Evolutionary conservation across 2,329 filamentous ascomycete species (phyloP), one percentile per base, ranked within the genome.

Genomic region (Fusarium verticillioides): DNA sequence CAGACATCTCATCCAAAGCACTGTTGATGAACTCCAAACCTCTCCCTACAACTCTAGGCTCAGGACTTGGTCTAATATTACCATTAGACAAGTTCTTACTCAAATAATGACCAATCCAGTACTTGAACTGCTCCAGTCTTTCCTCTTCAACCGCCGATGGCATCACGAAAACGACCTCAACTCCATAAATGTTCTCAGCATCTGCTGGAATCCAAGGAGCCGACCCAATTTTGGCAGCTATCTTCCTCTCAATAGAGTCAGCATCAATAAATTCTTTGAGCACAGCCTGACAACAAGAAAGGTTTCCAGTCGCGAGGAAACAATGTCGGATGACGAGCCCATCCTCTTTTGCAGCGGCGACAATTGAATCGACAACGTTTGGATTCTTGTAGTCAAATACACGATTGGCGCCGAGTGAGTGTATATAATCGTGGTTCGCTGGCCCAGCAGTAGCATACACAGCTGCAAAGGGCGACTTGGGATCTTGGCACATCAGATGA

Each of bases 381-480:
- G 74, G 28, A 5, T 79, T 74, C 57, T 80, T 84, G 63, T 86
- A 83, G 63, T 86, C 81, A 39, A 86, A 86, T 0, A 85, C 82
- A 16, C 79, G 80, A 42, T 84, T 78, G 5, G 82, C 81, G 2
- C 82, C 82, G 1, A 83, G 74, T 1, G 79, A 79, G 11, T 40
- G 30, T 6, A 85, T 74, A 34, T 85, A 85, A 0, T 63, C 44
- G 1, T 76, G 54, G 68, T 85, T 84, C 28, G 75, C 70, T 1
- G 64, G 9, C 0, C 84, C 80, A 0, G 84, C 79, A 2, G 83
- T 83, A 11, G 84, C 83, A 36, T 86, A 86, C 9, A 85, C 84
- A 6, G 82, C 81, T 1, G 79, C 79, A 46, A 83, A 78, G 23
- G 78, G 59, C 58, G 82, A 81, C 28, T 50, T 57, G 2, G 9